Percentiles rank a stretch among this genome's conserved stretches.
phyloP scores from a whole-genome alignment of 2,329 filamentous ascomycete genomes.

The Ophiobolus disseminans region DNA sequence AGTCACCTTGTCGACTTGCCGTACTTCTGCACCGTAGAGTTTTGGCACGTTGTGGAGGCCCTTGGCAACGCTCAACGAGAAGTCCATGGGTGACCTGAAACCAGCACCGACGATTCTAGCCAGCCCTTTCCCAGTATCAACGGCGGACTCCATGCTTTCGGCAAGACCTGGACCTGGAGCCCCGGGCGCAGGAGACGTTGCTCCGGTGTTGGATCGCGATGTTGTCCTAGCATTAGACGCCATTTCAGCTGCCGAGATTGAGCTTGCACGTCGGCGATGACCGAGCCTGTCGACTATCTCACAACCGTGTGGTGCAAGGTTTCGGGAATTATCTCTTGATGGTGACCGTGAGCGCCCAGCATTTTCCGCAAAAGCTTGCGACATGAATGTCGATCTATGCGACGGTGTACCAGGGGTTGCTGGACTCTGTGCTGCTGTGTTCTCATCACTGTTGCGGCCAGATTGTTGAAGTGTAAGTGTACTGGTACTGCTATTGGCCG shows the following conservation, averaged over 20 bases:
- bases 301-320: conserved; percentile 7
- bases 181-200: conserved; percentile 16
- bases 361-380: conserved; percentile 41
- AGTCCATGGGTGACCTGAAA: conserved; percentile 82
- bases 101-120: conserved; percentile 76
- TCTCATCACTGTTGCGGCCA: conserved; percentile 11
- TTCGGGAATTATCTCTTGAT: conserved; percentile 28
- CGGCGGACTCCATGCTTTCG: conserved; percentile 60
- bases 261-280: conserved; percentile 22
- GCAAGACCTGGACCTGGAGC: conserved; percentile 12
- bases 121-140: conserved; percentile 71
- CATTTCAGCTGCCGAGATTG: conserved; percentile 24
- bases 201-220: conserved; percentile 21
- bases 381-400: conserved; percentile 39
- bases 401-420: conserved; percentile 28
- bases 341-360: conserved; percentile 37
- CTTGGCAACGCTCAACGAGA: conserved; percentile 80
- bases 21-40: conserved; percentile 83
- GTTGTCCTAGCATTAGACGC: conserved; percentile 24
- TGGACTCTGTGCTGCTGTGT: conserved; percentile 14
- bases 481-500: conserved; percentile 24
- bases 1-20: conserved; percentile 79
- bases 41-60: conserved; percentile 89
- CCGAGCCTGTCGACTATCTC: conserved; percentile 5
- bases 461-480: conserved; percentile 23